phyloP scores from a whole-genome alignment of 345 rosid species.

The Dimocarpus longan region DNA sequence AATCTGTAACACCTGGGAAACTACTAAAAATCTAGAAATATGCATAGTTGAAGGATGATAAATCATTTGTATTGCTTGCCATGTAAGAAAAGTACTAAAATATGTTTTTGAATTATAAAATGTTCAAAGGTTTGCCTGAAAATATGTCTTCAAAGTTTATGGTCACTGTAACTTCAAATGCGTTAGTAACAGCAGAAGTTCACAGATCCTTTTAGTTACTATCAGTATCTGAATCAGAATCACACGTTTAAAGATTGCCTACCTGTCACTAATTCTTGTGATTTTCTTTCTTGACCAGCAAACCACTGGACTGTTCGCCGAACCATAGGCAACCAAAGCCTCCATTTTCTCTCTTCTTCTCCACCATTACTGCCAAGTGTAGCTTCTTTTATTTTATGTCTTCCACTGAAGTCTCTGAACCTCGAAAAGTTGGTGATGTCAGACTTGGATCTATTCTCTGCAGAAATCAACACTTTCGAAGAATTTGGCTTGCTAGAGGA shows the following conservation, averaged over 20 bases:
- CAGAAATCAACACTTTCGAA: conserved; percentile 11
- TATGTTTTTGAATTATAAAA: neutral
- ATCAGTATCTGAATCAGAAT: neutral
- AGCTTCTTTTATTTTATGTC: conserved; percentile 14
- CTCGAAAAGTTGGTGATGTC: conserved; percentile 48
- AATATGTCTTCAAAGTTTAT: neutral
- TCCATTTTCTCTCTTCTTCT: conserved; percentile 41
- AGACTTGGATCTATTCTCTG: conserved; percentile 49
- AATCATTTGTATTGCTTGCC: neutral
- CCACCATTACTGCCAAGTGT: conserved; percentile 2
- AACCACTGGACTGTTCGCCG: conserved; percentile 48
- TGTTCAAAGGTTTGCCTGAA: neutral
- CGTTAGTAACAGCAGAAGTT: neutral
- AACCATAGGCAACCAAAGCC: conserved; percentile 50
- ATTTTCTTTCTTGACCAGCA: conserved; percentile 30
- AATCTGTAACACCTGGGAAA: neutral
- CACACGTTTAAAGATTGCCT: conserved; percentile 14
- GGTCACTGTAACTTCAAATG: neutral
- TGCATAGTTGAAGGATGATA: conserved; percentile 1
- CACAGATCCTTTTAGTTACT: neutral
- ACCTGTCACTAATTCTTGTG: conserved; percentile 2
- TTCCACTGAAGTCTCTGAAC: conserved; percentile 20
- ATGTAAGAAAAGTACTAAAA: neutral
- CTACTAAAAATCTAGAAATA: neutral
- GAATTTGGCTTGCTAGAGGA: conserved; percentile 18